Evolutionary conservation across 2,329 filamentous ascomycete genomes (phyloP).

Genomic region (Lachnellula cervina): DNA sequence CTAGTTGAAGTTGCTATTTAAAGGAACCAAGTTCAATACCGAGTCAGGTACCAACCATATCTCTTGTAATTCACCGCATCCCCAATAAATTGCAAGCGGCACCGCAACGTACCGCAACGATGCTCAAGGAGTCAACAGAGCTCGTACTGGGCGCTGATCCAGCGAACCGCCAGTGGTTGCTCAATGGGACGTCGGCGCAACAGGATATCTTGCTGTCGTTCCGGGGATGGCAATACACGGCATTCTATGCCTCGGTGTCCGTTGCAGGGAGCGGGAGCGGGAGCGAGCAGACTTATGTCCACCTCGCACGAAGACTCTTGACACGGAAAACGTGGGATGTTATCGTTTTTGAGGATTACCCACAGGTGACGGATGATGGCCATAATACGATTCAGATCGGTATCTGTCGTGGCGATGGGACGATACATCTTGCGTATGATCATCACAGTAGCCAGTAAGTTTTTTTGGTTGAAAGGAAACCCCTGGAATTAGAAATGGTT

Average conservation of each 20-base stretch:
- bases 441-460: conserved; percentile 24
- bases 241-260: conserved; percentile 15
- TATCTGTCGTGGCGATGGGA: conserved; percentile 22
- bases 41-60: too few species aligned
- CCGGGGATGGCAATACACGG: conserved; percentile 22
- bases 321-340: conserved; percentile 11
- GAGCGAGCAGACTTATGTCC: conserved; percentile 14
- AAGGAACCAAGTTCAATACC: too few species aligned
- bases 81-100: too few species aligned
- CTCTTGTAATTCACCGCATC: too few species aligned
- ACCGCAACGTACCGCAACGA: too few species aligned
- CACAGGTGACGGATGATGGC: conserved; percentile 23
- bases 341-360: conserved; percentile 22
- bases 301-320: neutral
- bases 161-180: too few species aligned
- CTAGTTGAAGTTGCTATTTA: too few species aligned
- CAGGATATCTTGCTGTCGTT: conserved; percentile 22
- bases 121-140: too few species aligned
- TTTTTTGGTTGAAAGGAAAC: neutral
- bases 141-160: too few species aligned
- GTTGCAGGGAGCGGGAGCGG: neutral
- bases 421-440: conserved; percentile 25
- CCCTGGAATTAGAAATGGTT: too few species aligned
- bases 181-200: conserved; percentile 3
- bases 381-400: conserved; percentile 25